phyloP scores from a whole-genome alignment of 768 basidiomycete species.

The Suillus paluster region DNA sequence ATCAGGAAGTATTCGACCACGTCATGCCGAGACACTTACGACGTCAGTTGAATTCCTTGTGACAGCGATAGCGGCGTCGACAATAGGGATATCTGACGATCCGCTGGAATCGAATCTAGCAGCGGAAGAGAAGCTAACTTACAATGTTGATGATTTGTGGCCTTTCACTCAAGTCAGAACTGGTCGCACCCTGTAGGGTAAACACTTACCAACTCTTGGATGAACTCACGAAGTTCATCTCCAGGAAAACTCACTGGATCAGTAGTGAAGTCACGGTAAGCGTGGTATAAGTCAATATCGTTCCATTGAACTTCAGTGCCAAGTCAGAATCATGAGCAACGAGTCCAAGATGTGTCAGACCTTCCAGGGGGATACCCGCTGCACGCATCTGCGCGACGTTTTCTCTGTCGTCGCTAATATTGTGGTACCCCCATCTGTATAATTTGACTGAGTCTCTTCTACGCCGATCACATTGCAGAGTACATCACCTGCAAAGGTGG shows the following conservation, averaged over 20 bases:
- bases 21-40: conserved; percentile 39
- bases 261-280: conserved; percentile 68
- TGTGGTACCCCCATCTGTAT: conserved; percentile 50
- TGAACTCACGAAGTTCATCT: conserved; percentile 57
- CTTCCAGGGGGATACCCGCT: conserved; percentile 77
- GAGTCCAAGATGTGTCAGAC: conserved; percentile 32
- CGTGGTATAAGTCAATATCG: conserved; percentile 75
- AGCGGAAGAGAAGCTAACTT: conserved; percentile 64
- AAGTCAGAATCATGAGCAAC: conserved; percentile 10
- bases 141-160: conserved; percentile 36
- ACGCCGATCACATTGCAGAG: conserved; percentile 1
- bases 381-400: conserved; percentile 64
- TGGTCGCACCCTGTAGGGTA: conserved; percentile 20
- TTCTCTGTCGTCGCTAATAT: conserved; percentile 61
- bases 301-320: conserved; percentile 69
- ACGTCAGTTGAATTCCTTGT: conserved; percentile 57
- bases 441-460: background rate
- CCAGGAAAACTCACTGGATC: conserved; percentile 67
- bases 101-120: conserved; percentile 58
- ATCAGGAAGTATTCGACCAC: background rate
- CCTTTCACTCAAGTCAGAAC: conserved; percentile 18
- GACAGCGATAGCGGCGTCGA: conserved; percentile 62
- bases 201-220: conserved; percentile 54
- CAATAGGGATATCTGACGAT: conserved; percentile 59
- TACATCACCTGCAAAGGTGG: conserved; percentile 64